phyloP scores from a whole-genome alignment of 371 early-diverging fungal genomes.

The Zancudomyces culisetae region DNA sequence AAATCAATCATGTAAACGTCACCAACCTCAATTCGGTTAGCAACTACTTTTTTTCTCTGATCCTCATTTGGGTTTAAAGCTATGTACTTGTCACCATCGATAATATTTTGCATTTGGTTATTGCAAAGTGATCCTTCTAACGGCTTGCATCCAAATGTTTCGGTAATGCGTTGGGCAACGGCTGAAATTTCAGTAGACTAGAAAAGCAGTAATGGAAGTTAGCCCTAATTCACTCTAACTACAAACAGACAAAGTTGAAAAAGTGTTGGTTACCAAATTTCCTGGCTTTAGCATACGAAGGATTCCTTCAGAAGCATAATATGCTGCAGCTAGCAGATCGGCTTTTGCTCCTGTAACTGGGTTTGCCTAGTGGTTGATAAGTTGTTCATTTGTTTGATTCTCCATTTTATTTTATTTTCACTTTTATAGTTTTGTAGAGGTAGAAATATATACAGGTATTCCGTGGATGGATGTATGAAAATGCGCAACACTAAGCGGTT shows the following conservation, averaged over 20 bases:
- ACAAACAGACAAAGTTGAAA: slow-evolving; percentile 10
- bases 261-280: slow-evolving; percentile 26
- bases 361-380: slow-evolving; percentile 6
- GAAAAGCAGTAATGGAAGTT: too few relatives aligned
- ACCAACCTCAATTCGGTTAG: slow-evolving; percentile 55
- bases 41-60: slow-evolving; percentile 43
- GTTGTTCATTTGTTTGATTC: too few relatives aligned
- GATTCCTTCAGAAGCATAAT: slow-evolving; percentile 57
- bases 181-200: slow-evolving; percentile 47
- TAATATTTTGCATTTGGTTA: slow-evolving; percentile 59
- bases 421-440: background rate
- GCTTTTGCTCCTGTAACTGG: slow-evolving; percentile 72
- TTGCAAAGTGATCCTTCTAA: slow-evolving; percentile 71
- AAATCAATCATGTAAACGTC: slow-evolving; percentile 72
- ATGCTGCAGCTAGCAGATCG: slow-evolving; percentile 72
- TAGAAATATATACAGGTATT: background rate
- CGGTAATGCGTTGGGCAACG: slow-evolving; percentile 51
- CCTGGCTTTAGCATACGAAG: slow-evolving; percentile 70
- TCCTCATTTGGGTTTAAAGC: slow-evolving; percentile 62
- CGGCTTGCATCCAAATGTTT: slow-evolving; percentile 65
- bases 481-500: too few relatives aligned
- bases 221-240: too few relatives aligned
- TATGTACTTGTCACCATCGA: slow-evolving; percentile 77
- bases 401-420: too few relatives aligned
- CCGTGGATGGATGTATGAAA: background rate